phyloP scores from a whole-genome alignment of 192 early-diverging fungal species.

The Anaeromyces robustus region DNA sequence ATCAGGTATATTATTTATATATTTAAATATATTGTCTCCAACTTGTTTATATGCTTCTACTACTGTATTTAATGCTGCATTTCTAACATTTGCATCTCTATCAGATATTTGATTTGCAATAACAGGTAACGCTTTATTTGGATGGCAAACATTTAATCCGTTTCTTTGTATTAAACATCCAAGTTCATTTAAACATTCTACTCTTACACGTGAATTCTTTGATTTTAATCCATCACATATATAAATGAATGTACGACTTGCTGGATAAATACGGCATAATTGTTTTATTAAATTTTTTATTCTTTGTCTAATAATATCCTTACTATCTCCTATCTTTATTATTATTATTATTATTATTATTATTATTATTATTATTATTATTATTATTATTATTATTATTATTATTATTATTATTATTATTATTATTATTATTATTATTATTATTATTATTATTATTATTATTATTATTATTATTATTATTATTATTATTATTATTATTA shows the following conservation, averaged over 20 bases:
- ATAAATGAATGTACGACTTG: constrained; percentile 56
- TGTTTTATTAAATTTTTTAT: constrained; percentile 55
- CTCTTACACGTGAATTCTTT: constrained; percentile 61
- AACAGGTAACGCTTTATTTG: constrained; percentile 51
- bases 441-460: too few species aligned
- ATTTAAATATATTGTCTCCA: constrained; percentile 56
- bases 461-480: too few species aligned
- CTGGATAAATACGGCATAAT: constrained; percentile 58
- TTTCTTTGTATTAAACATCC: constrained; percentile 53
- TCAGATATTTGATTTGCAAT: constrained; percentile 63
- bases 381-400: too few species aligned
- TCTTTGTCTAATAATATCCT: constrained; percentile 60
- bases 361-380: background rate
- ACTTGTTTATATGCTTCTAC: constrained; percentile 58
- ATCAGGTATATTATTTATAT: constrained; percentile 52
- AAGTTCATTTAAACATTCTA: constrained; percentile 70
- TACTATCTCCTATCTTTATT: constrained; percentile 63
- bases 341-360: constrained; percentile 13
- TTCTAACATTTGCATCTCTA: constrained; percentile 64
- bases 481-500: too few species aligned
- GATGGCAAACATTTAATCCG: constrained; percentile 42
- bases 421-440: too few species aligned
- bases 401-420: too few species aligned
- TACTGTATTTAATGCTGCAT: constrained; percentile 55
- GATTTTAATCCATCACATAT: constrained; percentile 58